Evolutionary conservation across 169 alveolate genomes (phyloP).

Genomic region (Cryptosporidium ubiquitum): DNA sequence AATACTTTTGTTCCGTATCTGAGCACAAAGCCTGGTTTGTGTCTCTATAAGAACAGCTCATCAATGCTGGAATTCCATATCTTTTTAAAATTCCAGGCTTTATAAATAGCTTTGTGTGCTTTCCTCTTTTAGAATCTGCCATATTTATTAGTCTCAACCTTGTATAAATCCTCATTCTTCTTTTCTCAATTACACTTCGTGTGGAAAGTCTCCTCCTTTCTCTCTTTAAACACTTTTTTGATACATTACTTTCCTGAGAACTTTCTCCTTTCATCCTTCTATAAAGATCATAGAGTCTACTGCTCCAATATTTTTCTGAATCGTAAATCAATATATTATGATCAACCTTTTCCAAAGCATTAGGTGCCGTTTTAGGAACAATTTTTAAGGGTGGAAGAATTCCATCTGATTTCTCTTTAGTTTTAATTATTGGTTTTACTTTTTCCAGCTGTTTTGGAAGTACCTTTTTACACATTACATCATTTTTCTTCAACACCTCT

Average conservation of each 20-base stretch:
- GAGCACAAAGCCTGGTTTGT: neutral
- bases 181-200: neutral
- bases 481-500: no score
- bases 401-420: neutral
- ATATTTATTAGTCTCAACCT: neutral
- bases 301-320: neutral
- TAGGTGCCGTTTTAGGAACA: neutral
- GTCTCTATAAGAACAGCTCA: neutral
- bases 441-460: constrained; percentile 5
- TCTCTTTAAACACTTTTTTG: neutral
- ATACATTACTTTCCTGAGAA: neutral
- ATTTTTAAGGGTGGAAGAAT: neutral
- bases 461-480: neutral
- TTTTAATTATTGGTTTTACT: neutral
- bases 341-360: neutral
- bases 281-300: neutral
- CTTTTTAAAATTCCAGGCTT: constrained; percentile 1
- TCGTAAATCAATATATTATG: neutral
- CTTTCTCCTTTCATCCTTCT: constrained; percentile 29
- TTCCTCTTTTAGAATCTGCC: neutral
- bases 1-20: neutral
- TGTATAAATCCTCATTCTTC: neutral
- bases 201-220: neutral
- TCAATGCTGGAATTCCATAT: constrained; percentile 31
- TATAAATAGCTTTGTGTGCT: neutral